Evolutionary conservation across 2,329 filamentous ascomycete genomes (phyloP), one percentile per base, ranked within the genome.

Genomic region (Fusarium buharicum): DNA sequence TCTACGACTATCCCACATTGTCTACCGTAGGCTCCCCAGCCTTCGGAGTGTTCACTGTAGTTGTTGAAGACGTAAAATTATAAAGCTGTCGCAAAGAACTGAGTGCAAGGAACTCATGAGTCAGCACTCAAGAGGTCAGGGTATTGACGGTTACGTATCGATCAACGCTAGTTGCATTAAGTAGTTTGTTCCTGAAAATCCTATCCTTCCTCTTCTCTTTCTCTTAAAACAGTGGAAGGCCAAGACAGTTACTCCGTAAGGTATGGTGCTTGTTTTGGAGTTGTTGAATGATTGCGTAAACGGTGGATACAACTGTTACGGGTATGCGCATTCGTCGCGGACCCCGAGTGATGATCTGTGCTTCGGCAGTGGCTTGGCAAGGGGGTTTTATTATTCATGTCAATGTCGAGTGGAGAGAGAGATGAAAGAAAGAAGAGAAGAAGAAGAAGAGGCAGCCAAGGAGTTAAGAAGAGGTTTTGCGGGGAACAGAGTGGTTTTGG

Each of bases 301-400:
- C 55, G 20, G 60, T 64, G 60, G 60, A 61, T 39, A 58, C 49
- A 55, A 48, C 45, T 55, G 55, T 54, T 34, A 64, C 52, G 52
- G 62, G 17, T 48, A 16, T 45, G 40, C 47, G 50, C 67, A 65
- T 70, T 56, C 59, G 55, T 68, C 50, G 62, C 54, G 24, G 55
- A 57, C 64, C 53, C 67, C 67, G 67, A 70, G 52, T 48, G 55
- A 67, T 48, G 55, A 67, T 53, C 62, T 64, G 67, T 66, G 59
- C 52, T 43, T 59, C 30, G 48, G 50, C 36, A 43, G 48, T 44
- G 34, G 55, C 47, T 55, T 51, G 52, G 47, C 62, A 58, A 56
- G 62, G 61, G 61, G 53, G 27, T 40, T 34, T 24, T 53, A 22
- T 55, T 60, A 43, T 59, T 59, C 18, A 24, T 33, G 28, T 33